Conservation (phyloP, 2,329 filamentous ascomycete genomes). For the Trichoderma semiorbis region DNA sequence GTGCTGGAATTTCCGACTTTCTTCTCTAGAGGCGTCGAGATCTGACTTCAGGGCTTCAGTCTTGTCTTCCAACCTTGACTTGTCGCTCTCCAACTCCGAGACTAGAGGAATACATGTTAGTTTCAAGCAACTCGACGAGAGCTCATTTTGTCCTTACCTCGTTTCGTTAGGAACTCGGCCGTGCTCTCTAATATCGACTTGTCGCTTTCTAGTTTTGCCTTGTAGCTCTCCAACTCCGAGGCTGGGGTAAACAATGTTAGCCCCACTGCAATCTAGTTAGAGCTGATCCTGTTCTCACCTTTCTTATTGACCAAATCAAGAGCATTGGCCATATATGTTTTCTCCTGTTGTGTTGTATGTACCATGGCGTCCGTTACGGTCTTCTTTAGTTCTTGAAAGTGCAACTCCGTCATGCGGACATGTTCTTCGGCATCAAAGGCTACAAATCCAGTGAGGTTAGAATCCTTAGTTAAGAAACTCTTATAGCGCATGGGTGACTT, state of each 20-base stretch:
- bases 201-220: slow-evolving; percentile 34
- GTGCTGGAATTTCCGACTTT: slow-evolving; percentile 33
- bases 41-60: slow-evolving; percentile 59
- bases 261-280: slow-evolving; percentile 12
- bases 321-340: slow-evolving; percentile 68
- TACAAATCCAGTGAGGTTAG: slow-evolving; percentile 63
- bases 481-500: slow-evolving; percentile 46
- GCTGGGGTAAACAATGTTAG: slow-evolving; percentile 30
- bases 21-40: slow-evolving; percentile 44
- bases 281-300: slow-evolving; percentile 51
- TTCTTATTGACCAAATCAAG: slow-evolving; percentile 70
- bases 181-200: slow-evolving; percentile 45
- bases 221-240: slow-evolving; percentile 38
- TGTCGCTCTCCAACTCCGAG: slow-evolving; percentile 47
- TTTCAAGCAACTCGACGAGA: too few relatives aligned
- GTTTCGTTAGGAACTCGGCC: slow-evolving; percentile 43
- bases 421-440: slow-evolving; percentile 77
- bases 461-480: slow-evolving; percentile 65
- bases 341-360: slow-evolving; percentile 63
- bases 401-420: slow-evolving; percentile 70
- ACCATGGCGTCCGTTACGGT: slow-evolving; percentile 52
- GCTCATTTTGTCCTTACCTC: neutral
- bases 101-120: slow-evolving; percentile 26
- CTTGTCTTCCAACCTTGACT: slow-evolving; percentile 44
- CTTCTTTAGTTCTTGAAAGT: slow-evolving; percentile 65